Evolutionary conservation across 2,329 filamentous ascomycete genomes (phyloP).

Genomic region (Colletotrichum zoysiae): DNA sequence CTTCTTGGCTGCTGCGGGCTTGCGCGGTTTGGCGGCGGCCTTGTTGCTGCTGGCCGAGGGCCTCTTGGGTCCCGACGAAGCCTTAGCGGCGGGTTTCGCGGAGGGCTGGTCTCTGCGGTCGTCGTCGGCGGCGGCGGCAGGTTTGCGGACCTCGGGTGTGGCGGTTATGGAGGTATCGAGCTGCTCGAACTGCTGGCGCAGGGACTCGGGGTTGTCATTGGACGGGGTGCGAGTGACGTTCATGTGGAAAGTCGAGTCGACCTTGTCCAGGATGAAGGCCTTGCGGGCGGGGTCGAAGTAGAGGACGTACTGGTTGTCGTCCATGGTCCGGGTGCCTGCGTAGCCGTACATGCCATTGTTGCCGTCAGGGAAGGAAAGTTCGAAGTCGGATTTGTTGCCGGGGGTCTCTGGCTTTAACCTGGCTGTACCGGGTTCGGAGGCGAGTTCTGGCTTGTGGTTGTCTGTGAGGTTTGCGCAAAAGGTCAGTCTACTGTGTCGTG

Average conservation of each 20-base stretch:
- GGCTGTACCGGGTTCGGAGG: constrained; percentile 62
- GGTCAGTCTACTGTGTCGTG: constrained; percentile 2
- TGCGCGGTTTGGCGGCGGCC: constrained; percentile 47
- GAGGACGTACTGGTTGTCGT: constrained; percentile 72
- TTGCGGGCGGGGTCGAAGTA: constrained; percentile 82
- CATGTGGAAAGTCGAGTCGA: constrained; percentile 88
- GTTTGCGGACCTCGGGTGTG: constrained; percentile 46
- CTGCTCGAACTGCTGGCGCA: constrained; percentile 77
- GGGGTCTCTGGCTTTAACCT: constrained; percentile 65
- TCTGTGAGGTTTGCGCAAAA: constrained; percentile 55
- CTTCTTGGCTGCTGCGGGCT: constrained; percentile 51
- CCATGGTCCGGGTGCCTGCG: constrained; percentile 68
- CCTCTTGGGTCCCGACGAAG: constrained; percentile 44
- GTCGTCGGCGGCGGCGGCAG: constrained; percentile 30
- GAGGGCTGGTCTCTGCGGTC: constrained; percentile 42
- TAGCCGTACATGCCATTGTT: constrained; percentile 69
- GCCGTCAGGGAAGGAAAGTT: constrained; percentile 67
- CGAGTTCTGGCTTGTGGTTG: constrained; percentile 70
- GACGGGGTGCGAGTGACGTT: constrained; percentile 80
- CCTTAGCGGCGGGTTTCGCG: constrained; percentile 41
- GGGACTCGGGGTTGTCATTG: constrained; percentile 71
- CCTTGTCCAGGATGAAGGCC: constrained; percentile 83
- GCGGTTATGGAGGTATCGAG: constrained; percentile 58
- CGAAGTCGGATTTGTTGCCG: constrained; percentile 65
- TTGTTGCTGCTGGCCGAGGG: constrained; percentile 43